Base-by-base conservation (phyloP, 1,284 basidiomycete genomes). In the Mycocalia duriaeana region DNA sequence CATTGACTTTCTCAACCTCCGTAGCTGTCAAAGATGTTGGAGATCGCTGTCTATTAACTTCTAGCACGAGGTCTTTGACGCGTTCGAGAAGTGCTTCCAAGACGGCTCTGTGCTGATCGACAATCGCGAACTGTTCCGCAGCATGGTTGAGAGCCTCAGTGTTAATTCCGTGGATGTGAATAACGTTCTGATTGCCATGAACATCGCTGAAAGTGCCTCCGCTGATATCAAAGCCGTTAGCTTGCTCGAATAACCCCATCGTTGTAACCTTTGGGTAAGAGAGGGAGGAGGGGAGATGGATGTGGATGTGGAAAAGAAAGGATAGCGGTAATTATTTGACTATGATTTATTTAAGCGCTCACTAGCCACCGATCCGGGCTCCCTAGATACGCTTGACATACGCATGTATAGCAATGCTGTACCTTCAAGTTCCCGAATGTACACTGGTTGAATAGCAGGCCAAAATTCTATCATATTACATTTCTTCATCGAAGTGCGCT, bases 101-200 rank as follows among this genome's bases (percentile, higher is more conserved):
- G 37, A 39, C 37, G 37, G 37, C 37, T 22, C 20, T 39, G 37
- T 39, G 37, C 37, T 39, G 37, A 18, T 39, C 37, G 37, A 39
- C 37, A 22, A n/a, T 22, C 20, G 37, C 14, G 20, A 39, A 19
- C 20, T 39, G 37, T 22, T 39, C 37, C 18, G 37, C 18, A 39
- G 37, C 37, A 19, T 39, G 37, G 18, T 39, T 39, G 13, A 39
- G 37, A 39, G 37, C 16, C 14, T 13, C 37, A 39, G 18, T 13
- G 18, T 39, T 22, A 19, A 39, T 11, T n/a, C 3, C 20, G 13
- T 34, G 28, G 11, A 39, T 39, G 3, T 39, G 37, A 18, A 39
- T 39, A 13, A n/a, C 20, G 18, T 39, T n/a, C 3, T 39, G 37
- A 19, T 39, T 39, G 37, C 37, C 37, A n/a, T 39, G 37, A 22